Percentiles rank a stretch among this genome's conserved stretches.
Conservation (phyloP, 164 flowering plant species). For the Nymphaea colorata region DNA sequence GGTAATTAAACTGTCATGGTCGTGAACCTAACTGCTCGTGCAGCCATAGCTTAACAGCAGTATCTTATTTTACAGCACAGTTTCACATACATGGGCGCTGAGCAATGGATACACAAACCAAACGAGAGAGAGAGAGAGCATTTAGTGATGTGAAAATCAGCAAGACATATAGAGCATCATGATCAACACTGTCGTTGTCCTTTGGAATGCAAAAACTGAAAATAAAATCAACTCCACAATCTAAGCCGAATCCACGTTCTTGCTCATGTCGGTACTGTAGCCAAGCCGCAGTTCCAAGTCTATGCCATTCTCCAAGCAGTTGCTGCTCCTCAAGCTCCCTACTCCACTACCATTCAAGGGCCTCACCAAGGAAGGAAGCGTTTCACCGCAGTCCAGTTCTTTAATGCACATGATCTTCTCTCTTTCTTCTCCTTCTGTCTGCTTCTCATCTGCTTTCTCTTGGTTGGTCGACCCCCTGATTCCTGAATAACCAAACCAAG, state of each 20-base stretch:
- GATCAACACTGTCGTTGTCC: too few relatives aligned
- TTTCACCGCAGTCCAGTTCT: conserved; percentile 7
- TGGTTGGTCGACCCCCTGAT: not conserved
- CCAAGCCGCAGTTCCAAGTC: conserved; percentile 74
- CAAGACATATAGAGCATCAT: too few relatives aligned
- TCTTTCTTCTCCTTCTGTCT: conserved; percentile 9
- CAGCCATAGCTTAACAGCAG: too few relatives aligned
- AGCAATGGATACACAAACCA: too few relatives aligned
- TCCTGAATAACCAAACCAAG: conserved; percentile 10
- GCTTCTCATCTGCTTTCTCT: conserved; percentile 5
- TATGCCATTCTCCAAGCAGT: conserved; percentile 45
- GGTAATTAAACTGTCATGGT: too few relatives aligned
- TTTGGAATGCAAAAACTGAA: too few relatives aligned
- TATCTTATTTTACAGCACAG: too few relatives aligned
- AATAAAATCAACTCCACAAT: not conserved
- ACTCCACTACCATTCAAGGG: not conserved
- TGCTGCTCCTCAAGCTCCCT: conserved; percentile 11
- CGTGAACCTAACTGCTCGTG: too few relatives aligned
- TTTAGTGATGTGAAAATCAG: too few relatives aligned
- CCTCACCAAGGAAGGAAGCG: not conserved
- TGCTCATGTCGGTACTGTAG: conserved; percentile 2
- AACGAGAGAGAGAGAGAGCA: too few relatives aligned
- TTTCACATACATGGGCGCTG: too few relatives aligned
- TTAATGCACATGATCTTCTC: conserved; percentile 5
- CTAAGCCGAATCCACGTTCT: not conserved